phyloP scores from a whole-genome alignment of 2,329 filamentous ascomycete genomes.

The Parastagonospora avenae region DNA sequence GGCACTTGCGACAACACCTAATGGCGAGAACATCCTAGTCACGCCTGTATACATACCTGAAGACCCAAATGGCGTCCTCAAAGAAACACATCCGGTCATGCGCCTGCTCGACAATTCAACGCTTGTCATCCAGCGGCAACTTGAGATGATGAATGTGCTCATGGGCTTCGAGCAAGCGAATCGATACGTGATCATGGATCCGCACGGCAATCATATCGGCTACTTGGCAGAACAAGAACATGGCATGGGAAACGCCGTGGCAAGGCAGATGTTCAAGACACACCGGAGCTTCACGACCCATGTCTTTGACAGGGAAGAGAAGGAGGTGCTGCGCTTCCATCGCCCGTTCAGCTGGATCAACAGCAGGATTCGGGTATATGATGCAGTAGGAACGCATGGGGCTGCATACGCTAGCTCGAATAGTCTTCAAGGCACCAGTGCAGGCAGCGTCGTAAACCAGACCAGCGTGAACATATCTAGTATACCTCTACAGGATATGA shows the following conservation, averaged over 20 bases:
- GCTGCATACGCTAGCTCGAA: conserved; percentile 47
- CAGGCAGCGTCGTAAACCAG: conserved; percentile 50
- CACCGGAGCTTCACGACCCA: conserved; percentile 69
- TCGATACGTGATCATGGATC: conserved; percentile 69
- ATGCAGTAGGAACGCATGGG: conserved; percentile 29
- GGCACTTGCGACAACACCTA: conserved; percentile 50
- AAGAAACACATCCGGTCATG: conserved; percentile 62
- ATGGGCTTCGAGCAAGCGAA: conserved; percentile 71
- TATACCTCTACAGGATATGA: conserved; percentile 62
- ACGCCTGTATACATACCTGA: conserved; percentile 66
- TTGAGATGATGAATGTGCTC: conserved; percentile 70
- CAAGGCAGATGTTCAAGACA: conserved; percentile 65
- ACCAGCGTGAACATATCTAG: conserved; percentile 59
- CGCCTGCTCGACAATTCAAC: conserved; percentile 65
- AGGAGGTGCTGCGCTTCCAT: conserved; percentile 66
- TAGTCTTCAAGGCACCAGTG: conserved; percentile 52
- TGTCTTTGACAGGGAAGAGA: conserved; percentile 66
- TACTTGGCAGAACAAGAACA: conserved; percentile 69
- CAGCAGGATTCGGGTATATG: conserved; percentile 54
- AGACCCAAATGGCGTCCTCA: conserved; percentile 64
- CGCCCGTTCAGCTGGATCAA: conserved; percentile 69
- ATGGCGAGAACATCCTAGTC: conserved; percentile 57
- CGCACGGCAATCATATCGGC: conserved; percentile 65
- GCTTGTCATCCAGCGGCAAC: conserved; percentile 65
- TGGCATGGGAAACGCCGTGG: conserved; percentile 61